Evolutionary conservation across 2,329 filamentous ascomycete species (phyloP), one percentile per base, ranked within the genome.

Genomic region (Sclerotinia nivalis): DNA sequence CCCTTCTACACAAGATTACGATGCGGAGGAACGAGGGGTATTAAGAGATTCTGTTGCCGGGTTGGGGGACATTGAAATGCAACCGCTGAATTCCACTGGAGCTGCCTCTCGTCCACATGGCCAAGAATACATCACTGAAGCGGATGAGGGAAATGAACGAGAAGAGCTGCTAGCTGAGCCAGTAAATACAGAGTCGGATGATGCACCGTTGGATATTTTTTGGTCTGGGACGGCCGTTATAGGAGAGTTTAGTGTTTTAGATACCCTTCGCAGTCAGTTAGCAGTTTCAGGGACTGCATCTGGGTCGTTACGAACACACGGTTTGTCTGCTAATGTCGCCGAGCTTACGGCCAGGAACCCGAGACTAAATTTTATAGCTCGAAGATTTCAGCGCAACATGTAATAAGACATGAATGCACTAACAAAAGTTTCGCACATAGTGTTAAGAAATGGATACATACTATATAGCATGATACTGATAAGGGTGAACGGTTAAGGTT

Each of bases 21-120:
- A 79, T 72, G 74, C 77, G 1, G 78, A 79, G 66, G 78, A 79
- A 71, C 72, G 75, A 66, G 78, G 78, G 7, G 70, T 78, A 15
- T 71, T 76, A 13, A 73, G 75, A 62, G 73, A 76, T 66, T 64
- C 52, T 7, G 69, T 74, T 43, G 70, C 70, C 31, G 71, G 65
- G n/a, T 67, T 61, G 55, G 76, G 71, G 34, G 76, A 76, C 70
- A 75, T 78, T 28, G 77, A 79, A 66, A 71, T 79, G 69, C 76
- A 75, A 55, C 67, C 69, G 20, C 40, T 78, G 31, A 25, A 58
- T 47, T 34, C 69, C 47, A 71, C 55, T 47, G 67, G 50, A 34
- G 45, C 65, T 45, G 43, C 68, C 25, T n/a, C 55, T 47, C 52
- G 9, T 18, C 13, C 49, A 25, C 31, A 49, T 5, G 40, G 25